Evolutionary conservation across 331 rosid genomes (phyloP).

Genomic region (Malus hybrid): DNA sequence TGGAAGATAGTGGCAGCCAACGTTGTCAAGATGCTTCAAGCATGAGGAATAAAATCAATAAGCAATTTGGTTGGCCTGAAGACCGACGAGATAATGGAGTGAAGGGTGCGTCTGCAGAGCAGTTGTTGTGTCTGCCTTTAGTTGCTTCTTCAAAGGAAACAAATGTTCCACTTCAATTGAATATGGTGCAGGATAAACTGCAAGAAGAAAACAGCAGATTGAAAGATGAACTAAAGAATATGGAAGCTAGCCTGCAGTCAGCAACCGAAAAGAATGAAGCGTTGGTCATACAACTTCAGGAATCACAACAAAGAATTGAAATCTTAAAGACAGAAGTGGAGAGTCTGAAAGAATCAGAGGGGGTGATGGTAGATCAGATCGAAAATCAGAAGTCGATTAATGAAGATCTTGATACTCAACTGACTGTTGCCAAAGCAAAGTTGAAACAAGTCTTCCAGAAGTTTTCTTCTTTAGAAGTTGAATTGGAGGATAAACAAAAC

Average conservation of each 20-base stretch:
- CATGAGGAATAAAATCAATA: constrained; percentile 19
- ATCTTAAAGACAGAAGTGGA: constrained; percentile 19
- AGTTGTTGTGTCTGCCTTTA: constrained; percentile 11
- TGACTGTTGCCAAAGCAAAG: constrained; percentile 25
- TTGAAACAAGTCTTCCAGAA: constrained; percentile 25
- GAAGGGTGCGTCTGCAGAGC: neutral
- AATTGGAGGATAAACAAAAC: constrained; percentile 28
- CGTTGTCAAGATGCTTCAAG: constrained; percentile 4
- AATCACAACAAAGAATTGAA: constrained; percentile 8
- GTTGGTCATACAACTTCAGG: constrained; percentile 16
- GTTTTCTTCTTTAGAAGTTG: constrained; percentile 32
- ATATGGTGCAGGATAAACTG: neutral
- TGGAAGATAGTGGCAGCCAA: neutral
- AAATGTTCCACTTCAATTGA: neutral
- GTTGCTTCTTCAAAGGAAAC: constrained; percentile 10
- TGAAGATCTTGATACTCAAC: constrained; percentile 33
- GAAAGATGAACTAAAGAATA: constrained; percentile 12
- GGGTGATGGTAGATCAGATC: constrained; percentile 19
- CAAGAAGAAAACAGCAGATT: constrained; percentile 19
- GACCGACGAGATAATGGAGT: neutral
- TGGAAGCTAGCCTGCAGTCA: constrained; percentile 18
- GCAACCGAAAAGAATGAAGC: constrained; percentile 7
- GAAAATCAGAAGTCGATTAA: constrained; percentile 30
- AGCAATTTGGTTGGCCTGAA: constrained; percentile 19
- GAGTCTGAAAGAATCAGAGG: constrained; percentile 16